Percentiles rank a stretch among this genome's conserved stretches.
phyloP scores from a whole-genome alignment of 2,329 filamentous ascomycete genomes.

The Ceratocystis colombiana region DNA sequence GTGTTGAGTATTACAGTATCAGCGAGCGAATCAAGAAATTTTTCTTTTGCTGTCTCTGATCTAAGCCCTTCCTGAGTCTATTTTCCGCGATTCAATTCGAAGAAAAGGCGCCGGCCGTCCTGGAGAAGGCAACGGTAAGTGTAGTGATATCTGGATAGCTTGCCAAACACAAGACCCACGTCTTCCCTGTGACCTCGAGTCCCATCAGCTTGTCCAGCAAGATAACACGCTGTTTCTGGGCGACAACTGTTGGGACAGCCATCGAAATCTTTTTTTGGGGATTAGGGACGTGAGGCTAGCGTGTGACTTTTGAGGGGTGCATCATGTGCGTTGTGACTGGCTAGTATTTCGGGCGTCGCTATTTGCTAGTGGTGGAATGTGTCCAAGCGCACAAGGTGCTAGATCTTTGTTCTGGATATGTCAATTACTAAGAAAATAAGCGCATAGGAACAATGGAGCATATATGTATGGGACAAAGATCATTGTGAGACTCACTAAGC shows the following conservation, averaged over 20 bases:
- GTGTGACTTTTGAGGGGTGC: background rate
- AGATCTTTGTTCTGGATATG: no score
- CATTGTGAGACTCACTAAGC: no score
- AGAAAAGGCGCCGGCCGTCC: no score
- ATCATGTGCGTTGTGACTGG: no score
- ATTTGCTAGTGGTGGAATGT: no score
- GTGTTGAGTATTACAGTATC: conserved; percentile 36
- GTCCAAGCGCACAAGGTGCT: no score
- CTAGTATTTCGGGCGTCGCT: no score
- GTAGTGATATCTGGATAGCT: conserved; percentile 33
- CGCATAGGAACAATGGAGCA: no score
- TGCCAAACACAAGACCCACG: conserved; percentile 39
- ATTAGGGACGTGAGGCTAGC: background rate
- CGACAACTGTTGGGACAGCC: conserved; percentile 27
- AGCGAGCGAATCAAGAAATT: conserved; percentile 39
- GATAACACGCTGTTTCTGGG: conserved; percentile 32
- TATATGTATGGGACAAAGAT: no score
- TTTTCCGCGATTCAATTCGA: no score
- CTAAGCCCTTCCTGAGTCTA: conserved; percentile 40
- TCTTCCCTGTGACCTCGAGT: conserved; percentile 32
- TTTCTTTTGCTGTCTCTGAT: conserved; percentile 37
- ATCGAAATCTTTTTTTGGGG: conserved; percentile 31
- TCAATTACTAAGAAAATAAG: no score
- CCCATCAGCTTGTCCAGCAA: conserved; percentile 37
- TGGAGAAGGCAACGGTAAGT: no score